These are phyloP conservation scores for Penicillium longicatenatum DNA, from an alignment of 495 filamentous ascomycete species.

Conservation along the genomic window DNA sequence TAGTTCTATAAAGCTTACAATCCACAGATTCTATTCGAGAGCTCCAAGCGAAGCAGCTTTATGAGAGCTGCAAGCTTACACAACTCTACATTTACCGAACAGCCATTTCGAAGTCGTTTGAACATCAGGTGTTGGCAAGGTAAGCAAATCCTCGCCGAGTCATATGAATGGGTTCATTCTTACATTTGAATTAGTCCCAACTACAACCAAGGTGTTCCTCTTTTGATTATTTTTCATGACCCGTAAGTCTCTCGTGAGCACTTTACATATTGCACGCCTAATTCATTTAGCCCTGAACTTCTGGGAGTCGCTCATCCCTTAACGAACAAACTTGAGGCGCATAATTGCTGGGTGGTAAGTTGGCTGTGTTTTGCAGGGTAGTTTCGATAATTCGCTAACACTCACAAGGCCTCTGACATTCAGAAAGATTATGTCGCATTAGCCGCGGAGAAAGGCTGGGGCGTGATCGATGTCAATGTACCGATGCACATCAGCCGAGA, in stretches of 20 bases:
- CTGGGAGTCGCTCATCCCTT: constrained; percentile 66
- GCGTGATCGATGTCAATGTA: constrained; percentile 86
- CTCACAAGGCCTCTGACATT: constrained; percentile 71
- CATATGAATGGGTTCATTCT: not conserved
- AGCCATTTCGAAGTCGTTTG: constrained; percentile 72
- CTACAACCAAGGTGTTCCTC: constrained; percentile 51
- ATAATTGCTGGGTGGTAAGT: constrained; percentile 86
- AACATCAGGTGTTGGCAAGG: constrained; percentile 89
- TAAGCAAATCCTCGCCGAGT: constrained; percentile 31
- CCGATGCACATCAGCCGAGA: constrained; percentile 65
- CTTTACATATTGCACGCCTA: not conserved
- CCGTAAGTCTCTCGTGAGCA: constrained; percentile 56
- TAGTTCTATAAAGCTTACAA: not conserved
- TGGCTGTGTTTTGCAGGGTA: not conserved
- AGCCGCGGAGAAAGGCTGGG: constrained; percentile 71
- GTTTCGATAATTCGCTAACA: constrained; percentile 13
- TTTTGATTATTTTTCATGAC: constrained; percentile 81
- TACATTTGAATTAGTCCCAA: constrained; percentile 44
- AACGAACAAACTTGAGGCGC: constrained; percentile 71
- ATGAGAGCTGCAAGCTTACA: constrained; percentile 71
- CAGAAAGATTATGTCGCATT: constrained; percentile 79
- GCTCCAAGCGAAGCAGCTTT: constrained; percentile 69
- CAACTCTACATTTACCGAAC: constrained; percentile 73
- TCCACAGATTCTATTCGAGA: constrained; percentile 68
- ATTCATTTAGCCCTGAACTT: constrained; percentile 63